A percentile compares a stretch with the other conserved stretches of the same genome.
Conservation (phyloP, 1,284 basidiomycete species). For the Malassezia dermatis region DNA sequence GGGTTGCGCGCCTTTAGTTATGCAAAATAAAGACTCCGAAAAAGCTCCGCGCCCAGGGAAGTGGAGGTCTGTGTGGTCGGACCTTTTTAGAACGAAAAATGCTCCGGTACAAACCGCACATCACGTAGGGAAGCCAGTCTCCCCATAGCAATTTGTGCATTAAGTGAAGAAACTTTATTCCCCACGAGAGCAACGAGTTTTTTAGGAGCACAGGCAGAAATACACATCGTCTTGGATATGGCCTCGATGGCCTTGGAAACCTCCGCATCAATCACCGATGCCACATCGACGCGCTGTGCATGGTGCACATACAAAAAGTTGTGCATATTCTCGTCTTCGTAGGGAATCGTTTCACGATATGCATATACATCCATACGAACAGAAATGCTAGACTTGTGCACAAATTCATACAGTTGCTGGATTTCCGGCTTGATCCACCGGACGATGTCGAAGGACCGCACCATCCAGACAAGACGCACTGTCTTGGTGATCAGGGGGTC, state of each 20-base stretch:
- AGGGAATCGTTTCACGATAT: neutral
- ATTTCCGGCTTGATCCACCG: conserved; percentile 3
- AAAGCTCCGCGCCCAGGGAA: neutral
- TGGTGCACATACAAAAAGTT: neutral
- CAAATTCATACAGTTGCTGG: neutral
- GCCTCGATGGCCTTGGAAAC: neutral
- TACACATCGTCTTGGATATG: neutral
- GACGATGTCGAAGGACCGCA: neutral
- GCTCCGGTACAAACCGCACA: neutral
- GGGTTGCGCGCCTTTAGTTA: neutral
- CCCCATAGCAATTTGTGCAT: neutral
- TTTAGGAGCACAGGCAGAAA: neutral
- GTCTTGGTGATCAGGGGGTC: neutral
- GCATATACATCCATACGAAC: neutral
- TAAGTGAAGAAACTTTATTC: neutral
- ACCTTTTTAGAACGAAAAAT: neutral
- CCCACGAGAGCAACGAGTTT: neutral
- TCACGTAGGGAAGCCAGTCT: neutral
- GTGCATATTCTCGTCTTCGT: neutral
- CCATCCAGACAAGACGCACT: conserved; percentile 6
- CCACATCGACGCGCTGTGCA: neutral
- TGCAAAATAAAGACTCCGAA: neutral
- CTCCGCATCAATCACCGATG: neutral
- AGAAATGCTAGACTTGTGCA: neutral
- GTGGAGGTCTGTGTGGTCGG: neutral